phyloP scores from a whole-genome alignment of 2,329 filamentous ascomycete genomes.

The Didymella lethalis region DNA sequence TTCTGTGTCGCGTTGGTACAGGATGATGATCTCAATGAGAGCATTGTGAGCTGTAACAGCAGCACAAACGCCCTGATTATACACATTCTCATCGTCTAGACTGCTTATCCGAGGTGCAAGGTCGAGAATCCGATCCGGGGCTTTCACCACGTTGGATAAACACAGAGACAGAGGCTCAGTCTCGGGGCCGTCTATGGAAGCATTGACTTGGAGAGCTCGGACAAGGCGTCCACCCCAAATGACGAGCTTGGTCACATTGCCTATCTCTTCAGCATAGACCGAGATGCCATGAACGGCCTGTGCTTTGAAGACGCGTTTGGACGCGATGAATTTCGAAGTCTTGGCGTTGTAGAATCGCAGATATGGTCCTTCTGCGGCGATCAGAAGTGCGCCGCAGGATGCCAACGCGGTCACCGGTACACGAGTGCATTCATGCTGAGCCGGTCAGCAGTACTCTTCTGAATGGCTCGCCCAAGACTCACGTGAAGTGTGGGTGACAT shows the following conservation, averaged over 20 bases:
- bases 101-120: constrained; percentile 30
- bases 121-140: constrained; percentile 51
- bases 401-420: constrained; percentile 57
- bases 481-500: constrained; percentile 49
- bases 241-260: constrained; percentile 39
- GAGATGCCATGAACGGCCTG: constrained; percentile 78
- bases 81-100: constrained; percentile 18
- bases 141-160: constrained; percentile 33
- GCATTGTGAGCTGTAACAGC: constrained; percentile 88
- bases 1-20: constrained; percentile 17
- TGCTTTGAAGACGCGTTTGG: constrained; percentile 65
- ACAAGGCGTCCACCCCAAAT: constrained; percentile 55
- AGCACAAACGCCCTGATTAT: constrained; percentile 27
- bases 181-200: constrained; percentile 33
- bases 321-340: constrained; percentile 34
- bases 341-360: constrained; percentile 50
- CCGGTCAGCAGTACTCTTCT: constrained; percentile 23
- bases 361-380: constrained; percentile 55
- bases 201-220: constrained; percentile 52
- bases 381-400: constrained; percentile 47
- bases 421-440: constrained; percentile 50
- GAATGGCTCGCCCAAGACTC: constrained; percentile 21
- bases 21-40: constrained; percentile 62
- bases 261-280: constrained; percentile 44
- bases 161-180: constrained; percentile 29